Conservation (phyloP, 345 rosid genomes). For the Orychophragmus violaceus region DNA sequence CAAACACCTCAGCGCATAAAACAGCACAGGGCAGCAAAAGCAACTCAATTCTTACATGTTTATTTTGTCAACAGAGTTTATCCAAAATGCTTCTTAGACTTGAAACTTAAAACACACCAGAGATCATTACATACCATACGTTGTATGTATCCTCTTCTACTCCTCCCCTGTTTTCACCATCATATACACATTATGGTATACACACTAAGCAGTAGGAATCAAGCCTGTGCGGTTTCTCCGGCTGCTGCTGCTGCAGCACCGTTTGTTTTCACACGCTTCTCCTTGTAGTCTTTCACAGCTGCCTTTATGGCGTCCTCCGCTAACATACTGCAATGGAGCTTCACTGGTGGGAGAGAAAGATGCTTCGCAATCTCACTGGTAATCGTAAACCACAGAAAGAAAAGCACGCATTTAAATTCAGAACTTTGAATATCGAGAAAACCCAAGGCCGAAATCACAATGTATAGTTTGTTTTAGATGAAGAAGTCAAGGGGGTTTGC, state of each 20-base stretch:
- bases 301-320: conserved; percentile 99
- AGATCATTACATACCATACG: not conserved
- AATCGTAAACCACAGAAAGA: not conserved
- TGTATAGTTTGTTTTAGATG: not conserved
- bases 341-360: conserved; percentile 96
- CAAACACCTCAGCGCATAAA: too few species aligned
- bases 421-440: not conserved
- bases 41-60: not conserved
- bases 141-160: not conserved
- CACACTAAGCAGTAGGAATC: conserved; percentile 17
- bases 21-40: not conserved
- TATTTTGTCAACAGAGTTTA: conserved; percentile 20
- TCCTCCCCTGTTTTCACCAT: not conserved
- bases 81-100: conserved; percentile 2
- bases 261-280: conserved; percentile 46
- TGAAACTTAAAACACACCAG: not conserved
- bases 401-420: not conserved
- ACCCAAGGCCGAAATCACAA: not conserved
- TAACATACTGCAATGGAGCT: conserved; percentile 99
- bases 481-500: not conserved
- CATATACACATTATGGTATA: not conserved
- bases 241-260: conserved; percentile 27
- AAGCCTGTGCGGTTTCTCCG: conserved; percentile 50
- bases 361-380: conserved; percentile 86
- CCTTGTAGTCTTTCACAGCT: conserved; percentile 81